Base-by-base conservation (phyloP, 176 grass and related monocot genomes). In the Carex scoparia region DNA sequence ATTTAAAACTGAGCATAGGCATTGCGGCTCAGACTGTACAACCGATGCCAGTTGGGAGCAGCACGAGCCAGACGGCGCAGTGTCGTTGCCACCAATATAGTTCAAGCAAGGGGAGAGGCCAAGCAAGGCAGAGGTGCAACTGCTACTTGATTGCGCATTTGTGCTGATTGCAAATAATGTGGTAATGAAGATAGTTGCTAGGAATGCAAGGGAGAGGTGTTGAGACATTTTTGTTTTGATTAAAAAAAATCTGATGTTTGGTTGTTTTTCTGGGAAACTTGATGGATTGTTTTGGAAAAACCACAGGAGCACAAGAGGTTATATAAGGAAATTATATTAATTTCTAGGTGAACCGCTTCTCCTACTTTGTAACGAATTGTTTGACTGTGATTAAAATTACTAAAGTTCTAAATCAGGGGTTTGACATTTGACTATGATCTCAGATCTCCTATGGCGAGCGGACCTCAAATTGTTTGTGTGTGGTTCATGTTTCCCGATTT, bases 71-170 rank as follows among this genome's bases (percentile, higher is more conserved):
- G 95, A 85, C 28, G 88, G 85, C 40, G 70, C 8, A 19, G 91
- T 86, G 83, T 83, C 89, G 65, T 95, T 95, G 3, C 93, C 93
- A 4, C 85, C 84, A 80, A 98, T 90, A 86, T 92, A 98, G 85
- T 82, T 85, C 4, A 98, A 84, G 93, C 95, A 95, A 35, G 93
- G 91, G 7, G 89, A 91, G 83, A 98, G 58, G 93, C 84, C 69
- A 49, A 93, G 66, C 23, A 94, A 75, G 37, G 86, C 88, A 48
- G 84, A 28, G 42, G 91, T 90, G 83, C 95, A 95, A 64, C 42
- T 38, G 75, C 72, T 81, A 85, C 64, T 84, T 2, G 90, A 88
- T 71, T 94, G 95, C 27, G 89, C 93, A 2, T 67, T 33, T 33
- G 86, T 88, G 62, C 89, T 66, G 42, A 68, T 61, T 44, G 31